Base-by-base conservation (phyloP, 192 early-diverging fungal species). In the Phlyctochytrium bullatum region DNA sequence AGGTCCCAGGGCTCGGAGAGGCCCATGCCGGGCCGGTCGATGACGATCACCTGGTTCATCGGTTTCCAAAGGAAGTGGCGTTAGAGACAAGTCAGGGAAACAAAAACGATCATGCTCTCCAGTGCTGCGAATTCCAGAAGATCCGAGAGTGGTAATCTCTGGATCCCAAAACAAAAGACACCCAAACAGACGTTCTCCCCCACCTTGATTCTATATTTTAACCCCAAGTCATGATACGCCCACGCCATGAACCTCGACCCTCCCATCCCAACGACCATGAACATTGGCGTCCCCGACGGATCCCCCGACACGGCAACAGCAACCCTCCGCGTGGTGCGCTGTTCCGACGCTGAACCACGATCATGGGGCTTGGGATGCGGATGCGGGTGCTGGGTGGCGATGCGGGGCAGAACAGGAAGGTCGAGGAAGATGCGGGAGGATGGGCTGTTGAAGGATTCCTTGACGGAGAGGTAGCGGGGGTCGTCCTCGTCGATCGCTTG, bases 291-390 rank as follows among this genome's bases (percentile, higher is more conserved):
- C 12, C 54, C 54, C 6, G 10, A 6, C 16, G 27, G 27, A 25
- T 57, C 54, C 4, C 54, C 54, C 4, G 54, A 20, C 6, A 57
- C 25, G 54, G 54, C 54, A 28, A 57, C 54, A 28, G 54, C 54
- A 28, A 57, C 54, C 54, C 27, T 57, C 10, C 54, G 12, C 54
- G 27, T 57, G 12, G 40, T 10, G 12, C 12, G 14, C 54, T 28
- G 12, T 10, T 25, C 54, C 54, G 14, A 24, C 12, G 20, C 20
- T 47, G 40, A 47, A 20, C 40, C 40, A 20, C 10, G 40, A 14
- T 47, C 10, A 47, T 20, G n/a, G n/a, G 20, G 40, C 40, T 47
- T 47, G 40, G 40, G 10, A 20, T 6, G 40, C 6, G 6, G 10
- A 20, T 47, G 10, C 40, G 10, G 40, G 40, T 14, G 40, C 20